Base-by-base conservation (phyloP, 306 rosid species). In the Quillaja saponaria region DNA sequence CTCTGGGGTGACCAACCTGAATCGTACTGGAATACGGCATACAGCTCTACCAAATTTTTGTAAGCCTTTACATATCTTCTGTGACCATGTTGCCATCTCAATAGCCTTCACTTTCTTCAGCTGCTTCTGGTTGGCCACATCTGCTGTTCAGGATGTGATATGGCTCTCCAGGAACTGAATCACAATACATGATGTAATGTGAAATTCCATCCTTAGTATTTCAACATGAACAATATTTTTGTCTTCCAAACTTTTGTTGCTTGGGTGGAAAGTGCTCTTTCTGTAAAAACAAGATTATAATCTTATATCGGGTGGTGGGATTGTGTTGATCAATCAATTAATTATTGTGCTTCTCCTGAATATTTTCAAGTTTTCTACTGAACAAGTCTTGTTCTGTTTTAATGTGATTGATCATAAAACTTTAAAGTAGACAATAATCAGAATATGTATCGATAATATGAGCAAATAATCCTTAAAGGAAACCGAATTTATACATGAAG, bases 21-120 rank as follows among this genome's bases (percentile, higher is more conserved):
- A 86, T 66, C 88, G 84, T 37, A 84, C 87, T 1, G 98, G 98
- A 66, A 86, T 92, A 49, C 74, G 81, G 59, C 98, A 82, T 35
- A 76, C 88, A 7, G 76, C 95, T 21, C 78, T 88, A 3, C 98
- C 95, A 3, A 78, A 89, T 53, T 86, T 92, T 31, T 92, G 95
- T 71, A 88, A 88, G 55, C 71, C 95, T 11, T 61, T 92, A 49
- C 81, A 71, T 37, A 76, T 71, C 34, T 92, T 92, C 51, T 92
- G 98, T 72, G 76, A 84, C 71, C 98, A 88, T 63, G 85, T 92
- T 72, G 94, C 87, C 70, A 70, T 92, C 66, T 92, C 96, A 14
- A 81, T 92, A 63, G 94, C 84, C 76, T 92, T 82, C 79, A 81
- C 92, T 62, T 86, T 92, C 88, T 67, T 87, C 61, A 68, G 83